phyloP scores from a whole-genome alignment of 495 filamentous ascomycete genomes.

The Penicillium canariense region DNA sequence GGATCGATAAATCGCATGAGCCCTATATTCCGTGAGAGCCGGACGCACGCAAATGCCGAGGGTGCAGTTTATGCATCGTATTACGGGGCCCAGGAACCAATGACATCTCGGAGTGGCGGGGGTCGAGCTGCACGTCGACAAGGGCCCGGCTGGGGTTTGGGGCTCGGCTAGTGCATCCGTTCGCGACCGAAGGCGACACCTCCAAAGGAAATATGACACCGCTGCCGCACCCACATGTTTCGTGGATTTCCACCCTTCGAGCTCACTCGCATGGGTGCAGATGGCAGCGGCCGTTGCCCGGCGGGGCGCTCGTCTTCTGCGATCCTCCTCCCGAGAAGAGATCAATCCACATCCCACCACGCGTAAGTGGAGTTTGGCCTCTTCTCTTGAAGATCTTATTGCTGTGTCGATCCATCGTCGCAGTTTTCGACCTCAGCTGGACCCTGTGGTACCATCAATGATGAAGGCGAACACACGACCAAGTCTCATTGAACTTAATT shows the following conservation, averaged over 20 bases:
- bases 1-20: not conserved
- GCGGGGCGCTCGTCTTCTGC: not conserved
- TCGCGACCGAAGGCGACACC: not conserved
- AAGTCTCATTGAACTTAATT: not conserved
- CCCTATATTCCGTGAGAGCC: too few species aligned
- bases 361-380: not conserved
- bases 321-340: not conserved
- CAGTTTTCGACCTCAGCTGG: not conserved
- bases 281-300: not conserved
- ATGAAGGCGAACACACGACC: not conserved
- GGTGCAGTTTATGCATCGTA: not conserved
- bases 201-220: slow-evolving; percentile 1
- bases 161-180: not conserved
- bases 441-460: not conserved
- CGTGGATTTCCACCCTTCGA: not conserved
- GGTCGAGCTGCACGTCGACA: not conserved
- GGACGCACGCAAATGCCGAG: not conserved
- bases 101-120: not conserved
- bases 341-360: not conserved
- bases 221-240: not conserved
- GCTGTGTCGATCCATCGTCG: not conserved
- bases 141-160: not conserved
- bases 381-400: not conserved
- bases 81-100: not conserved
- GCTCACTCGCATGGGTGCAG: not conserved